These are phyloP conservation scores for Capsella bursapastoris DNA, from an alignment of 345 rosid species.

Conservation along the genomic window DNA sequence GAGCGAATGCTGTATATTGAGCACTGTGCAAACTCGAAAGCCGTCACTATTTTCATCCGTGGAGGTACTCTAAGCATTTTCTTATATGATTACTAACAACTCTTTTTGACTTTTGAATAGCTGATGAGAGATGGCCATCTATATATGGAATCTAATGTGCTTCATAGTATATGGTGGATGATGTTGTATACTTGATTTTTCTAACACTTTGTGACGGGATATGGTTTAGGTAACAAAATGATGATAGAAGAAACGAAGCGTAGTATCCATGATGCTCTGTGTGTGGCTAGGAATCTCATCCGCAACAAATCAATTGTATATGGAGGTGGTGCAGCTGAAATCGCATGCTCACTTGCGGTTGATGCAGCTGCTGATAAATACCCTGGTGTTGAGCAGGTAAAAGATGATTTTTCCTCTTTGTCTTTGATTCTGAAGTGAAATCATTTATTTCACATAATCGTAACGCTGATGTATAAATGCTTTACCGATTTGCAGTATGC, in stretches of 20 bases:
- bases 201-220: constrained; percentile 28
- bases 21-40: constrained; percentile 70
- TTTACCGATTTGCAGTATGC: constrained; percentile 68
- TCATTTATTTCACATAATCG: not conserved
- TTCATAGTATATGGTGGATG: constrained; percentile 4
- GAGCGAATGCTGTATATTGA: constrained; percentile 64
- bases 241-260: constrained; percentile 98
- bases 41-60: constrained; percentile 82
- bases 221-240: constrained; percentile 84
- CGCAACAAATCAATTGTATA: constrained; percentile 91
- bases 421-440: not conserved
- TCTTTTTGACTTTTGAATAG: not conserved
- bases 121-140: not conserved
- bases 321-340: constrained; percentile 98
- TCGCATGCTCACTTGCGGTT: constrained; percentile 88
- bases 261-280: constrained; percentile 91
- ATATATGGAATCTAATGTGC: not conserved
- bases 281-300: constrained; percentile 95
- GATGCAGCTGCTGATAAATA: constrained; percentile 89
- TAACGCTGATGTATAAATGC: constrained; percentile 2
- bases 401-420: not conserved
- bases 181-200: not conserved
- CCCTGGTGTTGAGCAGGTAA: constrained; percentile 97
- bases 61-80: constrained; percentile 63
- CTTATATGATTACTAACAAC: not conserved